A percentile compares a stretch with the other conserved stretches of the same genome.
phyloP scores from a whole-genome alignment of 768 basidiomycete species.

The Wakefieldia striispora region DNA sequence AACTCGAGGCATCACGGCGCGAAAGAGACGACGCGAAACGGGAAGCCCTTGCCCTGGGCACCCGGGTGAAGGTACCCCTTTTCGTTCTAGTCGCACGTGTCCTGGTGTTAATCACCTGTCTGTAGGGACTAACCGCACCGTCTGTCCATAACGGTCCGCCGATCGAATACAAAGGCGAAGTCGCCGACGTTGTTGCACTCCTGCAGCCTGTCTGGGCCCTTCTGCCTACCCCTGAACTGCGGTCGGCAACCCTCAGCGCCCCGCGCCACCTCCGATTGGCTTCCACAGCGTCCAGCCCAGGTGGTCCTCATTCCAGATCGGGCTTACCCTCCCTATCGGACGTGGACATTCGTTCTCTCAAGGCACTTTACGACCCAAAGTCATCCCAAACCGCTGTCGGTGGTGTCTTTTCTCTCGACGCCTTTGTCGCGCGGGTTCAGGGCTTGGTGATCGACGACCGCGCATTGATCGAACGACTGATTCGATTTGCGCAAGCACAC shows the following conservation, averaged over 20 bases:
- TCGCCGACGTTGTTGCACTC: slow-evolving; percentile 54
- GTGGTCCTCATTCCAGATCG: slow-evolving; percentile 27
- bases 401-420: slow-evolving; percentile 62
- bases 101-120: slow-evolving; percentile 7
- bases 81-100: neutral
- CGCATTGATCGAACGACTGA: slow-evolving; percentile 76
- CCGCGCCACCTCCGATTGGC: slow-evolving; percentile 48
- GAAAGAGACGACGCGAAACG: slow-evolving; percentile 51
- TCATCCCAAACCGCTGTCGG: slow-evolving; percentile 31
- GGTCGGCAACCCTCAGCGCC: slow-evolving; percentile 58
- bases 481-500: slow-evolving; percentile 85
- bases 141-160: slow-evolving; percentile 26
- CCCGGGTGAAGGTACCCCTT: slow-evolving; percentile 36
- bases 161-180: slow-evolving; percentile 40
- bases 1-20: slow-evolving; percentile 52
- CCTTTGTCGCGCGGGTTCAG: slow-evolving; percentile 74
- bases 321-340: slow-evolving; percentile 64
- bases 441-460: slow-evolving; percentile 82
- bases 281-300: slow-evolving; percentile 40
- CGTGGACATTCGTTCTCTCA: slow-evolving; percentile 84
- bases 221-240: slow-evolving; percentile 82
- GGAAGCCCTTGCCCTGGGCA: slow-evolving; percentile 39
- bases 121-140: slow-evolving; percentile 23
- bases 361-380: slow-evolving; percentile 63
- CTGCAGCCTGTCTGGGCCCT: slow-evolving; percentile 76